Conservation (phyloP, 164 flowering plant genomes). For the Euptelea pleiosperma region DNA sequence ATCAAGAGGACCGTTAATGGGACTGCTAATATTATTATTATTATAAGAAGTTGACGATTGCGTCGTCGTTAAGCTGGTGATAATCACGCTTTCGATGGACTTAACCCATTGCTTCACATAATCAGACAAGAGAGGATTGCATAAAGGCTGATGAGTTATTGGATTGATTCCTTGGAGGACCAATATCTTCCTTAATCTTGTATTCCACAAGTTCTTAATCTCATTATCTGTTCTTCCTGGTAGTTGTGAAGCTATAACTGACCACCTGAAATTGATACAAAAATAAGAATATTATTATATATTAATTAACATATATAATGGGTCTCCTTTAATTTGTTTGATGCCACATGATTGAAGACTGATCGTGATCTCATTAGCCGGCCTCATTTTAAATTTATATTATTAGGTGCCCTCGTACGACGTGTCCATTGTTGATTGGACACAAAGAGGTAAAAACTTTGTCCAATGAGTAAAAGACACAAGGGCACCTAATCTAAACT, state of each 20-base stretch:
- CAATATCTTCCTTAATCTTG: conserved; percentile 31
- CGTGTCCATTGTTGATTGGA: no score
- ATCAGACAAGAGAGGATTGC: conserved; percentile 12
- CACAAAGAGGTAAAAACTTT: no score
- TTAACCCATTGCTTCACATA: conserved; percentile 16
- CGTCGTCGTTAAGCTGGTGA: conserved; percentile 5
- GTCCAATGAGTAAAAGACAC: no score
- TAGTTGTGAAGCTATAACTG: conserved; percentile 29
- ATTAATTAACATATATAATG: no score
- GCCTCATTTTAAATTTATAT: no score
- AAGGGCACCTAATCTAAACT: no score
- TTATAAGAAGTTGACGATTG: background rate
- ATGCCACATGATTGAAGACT: no score
- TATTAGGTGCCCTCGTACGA: no score
- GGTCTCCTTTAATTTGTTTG: no score
- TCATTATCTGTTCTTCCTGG: no score
- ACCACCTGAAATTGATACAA: conserved; percentile 25
- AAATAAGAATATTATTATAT: no score
- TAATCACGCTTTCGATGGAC: conserved; percentile 11
- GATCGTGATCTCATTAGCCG: no score
- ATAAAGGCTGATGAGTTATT: conserved; percentile 22
- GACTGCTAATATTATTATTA: background rate
- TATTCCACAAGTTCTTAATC: conserved; percentile 37
- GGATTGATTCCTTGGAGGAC: conserved; percentile 31
- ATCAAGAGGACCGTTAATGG: background rate